Evolutionary conservation across 148 eudicot genomes (phyloP).

Genomic region (Rhododendron ovatum): DNA sequence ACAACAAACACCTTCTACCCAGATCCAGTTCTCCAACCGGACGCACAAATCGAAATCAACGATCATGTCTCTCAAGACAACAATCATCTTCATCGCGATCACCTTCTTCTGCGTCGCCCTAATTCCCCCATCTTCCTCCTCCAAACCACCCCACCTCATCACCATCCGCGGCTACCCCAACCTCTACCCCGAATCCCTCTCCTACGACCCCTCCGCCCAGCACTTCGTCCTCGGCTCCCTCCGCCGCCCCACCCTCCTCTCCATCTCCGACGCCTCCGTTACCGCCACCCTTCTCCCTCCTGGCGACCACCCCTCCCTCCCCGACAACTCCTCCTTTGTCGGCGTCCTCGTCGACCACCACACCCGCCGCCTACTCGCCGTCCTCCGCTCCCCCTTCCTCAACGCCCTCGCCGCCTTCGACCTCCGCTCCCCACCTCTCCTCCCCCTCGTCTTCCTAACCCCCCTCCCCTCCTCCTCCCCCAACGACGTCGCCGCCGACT

Average conservation of each 20-base stretch:
- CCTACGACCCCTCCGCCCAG: constrained; percentile 59
- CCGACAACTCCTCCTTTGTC: constrained; percentile 45
- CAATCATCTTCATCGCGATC: constrained; percentile 1
- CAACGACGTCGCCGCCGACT: constrained; percentile 65
- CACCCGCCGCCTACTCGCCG: constrained; percentile 61
- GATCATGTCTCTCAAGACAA: neutral
- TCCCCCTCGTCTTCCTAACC: constrained; percentile 48
- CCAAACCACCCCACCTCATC: constrained; percentile 50
- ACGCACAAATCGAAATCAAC: neutral
- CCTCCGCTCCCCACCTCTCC: constrained; percentile 26
- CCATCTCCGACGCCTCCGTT: constrained; percentile 76
- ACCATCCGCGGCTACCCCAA: constrained; percentile 42
- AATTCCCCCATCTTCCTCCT: constrained; percentile 4
- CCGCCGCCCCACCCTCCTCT: constrained; percentile 37
- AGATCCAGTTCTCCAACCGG: neutral
- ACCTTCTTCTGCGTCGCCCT: constrained; percentile 11
- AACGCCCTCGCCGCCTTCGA: constrained; percentile 64
- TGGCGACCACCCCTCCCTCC: constrained; percentile 23
- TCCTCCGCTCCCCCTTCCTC: constrained; percentile 34
- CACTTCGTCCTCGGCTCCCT: constrained; percentile 71
- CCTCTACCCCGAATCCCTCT: constrained; percentile 64
- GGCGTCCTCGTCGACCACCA: constrained; percentile 55
- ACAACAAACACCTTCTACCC: neutral
- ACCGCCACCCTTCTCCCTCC: constrained; percentile 40
- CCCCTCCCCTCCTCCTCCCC: constrained; percentile 42